Evolutionary conservation across 805 yeast species (phyloP), one percentile per base, ranked within the genome.

Genomic region (Kuraishia molischiana): DNA sequence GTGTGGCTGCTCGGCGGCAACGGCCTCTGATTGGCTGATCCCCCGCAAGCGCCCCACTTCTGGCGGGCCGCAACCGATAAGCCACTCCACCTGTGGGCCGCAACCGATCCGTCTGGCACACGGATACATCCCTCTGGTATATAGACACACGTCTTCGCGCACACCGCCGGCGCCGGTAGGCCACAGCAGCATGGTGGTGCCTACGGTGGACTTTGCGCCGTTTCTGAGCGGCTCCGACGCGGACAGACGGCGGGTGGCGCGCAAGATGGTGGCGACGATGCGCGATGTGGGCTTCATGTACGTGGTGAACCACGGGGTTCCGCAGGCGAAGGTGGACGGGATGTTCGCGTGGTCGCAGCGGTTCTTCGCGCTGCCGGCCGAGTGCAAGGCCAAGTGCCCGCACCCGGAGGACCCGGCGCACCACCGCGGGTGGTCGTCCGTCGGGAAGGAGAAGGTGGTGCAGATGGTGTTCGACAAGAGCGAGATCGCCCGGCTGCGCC

Each of bases 231-330:
- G 59, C 2, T 39, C 46, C 3, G 34, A 38, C 3, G 53, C 50
- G 19, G 54, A 49, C 1, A 48, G 44, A 36, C 30, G 41, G n/a
- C 24, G 32, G 11, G 46, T 46, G 6, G 60, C 53, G 3, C 40
- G 46, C 14, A 48, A 45, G 26, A 48, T 54, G 47, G 54, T 54
- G 9, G 32, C 34, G 11, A 53, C 49, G 9, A 49, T 49, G 52
- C 34, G 41, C 21, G 47, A 45, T 8, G 35, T 32, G 10, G 62
- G 61, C 2, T 58, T 58, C 40, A 51, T 58, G 46, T 55, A 55
- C 37, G 41, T 53, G 26, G 44, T 49, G 36, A 53, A 56, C 42
- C 61, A 58, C 37, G 47, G 43, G 8, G 45, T 58, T 29, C 49
- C 59, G 24, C 47, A 53, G 28, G 43, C 44, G 2, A 34, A 38